phyloP scores from a whole-genome alignment of 2,329 filamentous ascomycete genomes.

The Plectosphaerella plurivora region DNA sequence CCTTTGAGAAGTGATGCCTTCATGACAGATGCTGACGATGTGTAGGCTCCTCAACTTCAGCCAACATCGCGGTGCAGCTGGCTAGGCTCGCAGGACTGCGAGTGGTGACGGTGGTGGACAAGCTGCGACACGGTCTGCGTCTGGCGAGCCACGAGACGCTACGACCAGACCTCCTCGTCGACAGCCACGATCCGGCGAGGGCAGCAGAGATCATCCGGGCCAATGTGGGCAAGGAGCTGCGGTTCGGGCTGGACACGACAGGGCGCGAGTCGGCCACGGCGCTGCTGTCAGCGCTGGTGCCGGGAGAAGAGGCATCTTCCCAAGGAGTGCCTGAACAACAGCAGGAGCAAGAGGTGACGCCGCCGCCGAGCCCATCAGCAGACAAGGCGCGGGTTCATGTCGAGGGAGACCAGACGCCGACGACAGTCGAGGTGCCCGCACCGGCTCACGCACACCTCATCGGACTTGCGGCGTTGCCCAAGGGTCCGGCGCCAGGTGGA shows the following conservation, averaged over 20 bases:
- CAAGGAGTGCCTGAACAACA: neutral
- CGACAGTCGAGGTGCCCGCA: too few species aligned
- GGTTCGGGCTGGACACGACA: slow-evolving; percentile 66
- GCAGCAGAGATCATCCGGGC: slow-evolving; percentile 60
- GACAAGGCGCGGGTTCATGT: slow-evolving; percentile 25
- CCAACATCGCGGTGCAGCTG: slow-evolving; percentile 62
- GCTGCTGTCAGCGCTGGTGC: slow-evolving; percentile 48
- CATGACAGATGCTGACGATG: neutral
- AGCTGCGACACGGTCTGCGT: slow-evolving; percentile 58
- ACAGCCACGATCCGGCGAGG: slow-evolving; percentile 61
- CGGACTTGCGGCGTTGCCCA: slow-evolving; percentile 64
- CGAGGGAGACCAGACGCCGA: slow-evolving; percentile 9
- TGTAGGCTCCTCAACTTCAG: slow-evolving; percentile 62
- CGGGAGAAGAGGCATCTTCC: slow-evolving; percentile 11
- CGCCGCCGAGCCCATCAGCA: slow-evolving; percentile 26
- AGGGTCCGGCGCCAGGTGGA: slow-evolving; percentile 37
- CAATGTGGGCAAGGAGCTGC: slow-evolving; percentile 51
- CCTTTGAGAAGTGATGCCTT: neutral
- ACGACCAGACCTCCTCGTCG: slow-evolving; percentile 60
- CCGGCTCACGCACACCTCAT: slow-evolving; percentile 50
- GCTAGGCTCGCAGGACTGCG: slow-evolving; percentile 61
- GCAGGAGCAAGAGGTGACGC: slow-evolving; percentile 9
- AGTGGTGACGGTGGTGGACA: slow-evolving; percentile 63
- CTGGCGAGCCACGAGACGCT: slow-evolving; percentile 41
- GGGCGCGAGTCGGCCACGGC: slow-evolving; percentile 59